Evolutionary conservation across 495 filamentous ascomycete genomes (phyloP).

Genomic region (Sphaerosporella brunnea): DNA sequence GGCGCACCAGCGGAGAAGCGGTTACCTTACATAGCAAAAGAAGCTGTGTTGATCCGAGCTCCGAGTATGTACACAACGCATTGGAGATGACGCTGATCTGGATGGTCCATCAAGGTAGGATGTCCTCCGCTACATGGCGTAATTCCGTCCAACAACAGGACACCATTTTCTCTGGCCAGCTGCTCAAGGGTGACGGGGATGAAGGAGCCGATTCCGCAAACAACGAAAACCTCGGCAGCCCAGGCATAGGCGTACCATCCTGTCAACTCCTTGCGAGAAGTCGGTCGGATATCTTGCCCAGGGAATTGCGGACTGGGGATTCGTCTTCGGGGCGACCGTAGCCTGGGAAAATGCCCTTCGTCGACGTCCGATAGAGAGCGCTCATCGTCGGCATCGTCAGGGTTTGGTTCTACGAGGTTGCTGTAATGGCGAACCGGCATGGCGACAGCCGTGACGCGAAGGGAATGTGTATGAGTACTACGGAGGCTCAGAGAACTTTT

Average conservation of each 20-base stretch:
- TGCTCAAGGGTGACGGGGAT: constrained; percentile 94
- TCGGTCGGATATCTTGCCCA: constrained; percentile 74
- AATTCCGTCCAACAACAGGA: constrained; percentile 55
- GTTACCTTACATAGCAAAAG: constrained; percentile 57
- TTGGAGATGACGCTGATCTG: constrained; percentile 37
- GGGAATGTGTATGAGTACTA: no score
- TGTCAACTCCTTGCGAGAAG: constrained; percentile 67
- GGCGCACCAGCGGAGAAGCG: not conserved
- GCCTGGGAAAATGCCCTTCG: constrained; percentile 14
- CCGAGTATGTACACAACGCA: constrained; percentile 74
- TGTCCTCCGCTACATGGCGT: constrained; percentile 46
- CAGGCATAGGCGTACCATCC: constrained; percentile 96
- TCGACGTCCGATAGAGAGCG: constrained; percentile 33
- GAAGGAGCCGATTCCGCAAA: constrained; percentile 86
- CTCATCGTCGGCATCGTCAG: constrained; percentile 44
- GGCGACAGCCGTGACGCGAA: no score
- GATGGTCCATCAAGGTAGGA: no score
- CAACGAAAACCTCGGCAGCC: constrained; percentile 93
- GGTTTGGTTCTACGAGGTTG: constrained; percentile 6
- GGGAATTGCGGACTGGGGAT: constrained; percentile 36
- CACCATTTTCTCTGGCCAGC: constrained; percentile 73
- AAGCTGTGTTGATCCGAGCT: constrained; percentile 79
- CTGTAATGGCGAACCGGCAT: constrained; percentile 2
- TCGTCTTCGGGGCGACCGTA: constrained; percentile 7
- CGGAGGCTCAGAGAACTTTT: no score